Evolutionary conservation across 768 basidiomycete genomes (phyloP).

Genomic region (Zangia roseola): DNA sequence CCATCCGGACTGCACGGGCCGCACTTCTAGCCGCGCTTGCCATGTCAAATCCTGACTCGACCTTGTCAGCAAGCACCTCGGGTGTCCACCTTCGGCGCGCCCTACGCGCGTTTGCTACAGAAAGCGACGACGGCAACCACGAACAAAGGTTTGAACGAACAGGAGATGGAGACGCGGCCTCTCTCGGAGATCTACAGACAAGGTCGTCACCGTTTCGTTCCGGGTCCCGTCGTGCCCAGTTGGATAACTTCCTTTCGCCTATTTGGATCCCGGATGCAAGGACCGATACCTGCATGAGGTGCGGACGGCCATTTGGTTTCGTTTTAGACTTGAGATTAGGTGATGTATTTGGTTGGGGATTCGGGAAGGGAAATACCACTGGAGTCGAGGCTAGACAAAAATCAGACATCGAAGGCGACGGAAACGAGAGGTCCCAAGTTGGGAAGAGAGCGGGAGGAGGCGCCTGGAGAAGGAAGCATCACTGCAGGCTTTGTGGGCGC

Average conservation of each 20-base stretch:
- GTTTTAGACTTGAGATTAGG: conserved; percentile 26
- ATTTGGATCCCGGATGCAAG: conserved; percentile 91
- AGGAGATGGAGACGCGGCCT: conserved; percentile 36
- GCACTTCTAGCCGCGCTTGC: conserved; percentile 70
- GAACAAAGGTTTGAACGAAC: conserved; percentile 47
- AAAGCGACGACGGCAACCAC: conserved; percentile 28
- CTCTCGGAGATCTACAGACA: not conserved
- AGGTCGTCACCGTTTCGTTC: not conserved
- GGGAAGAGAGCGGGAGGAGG: conserved; percentile 15
- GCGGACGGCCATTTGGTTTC: conserved; percentile 68
- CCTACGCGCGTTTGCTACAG: conserved; percentile 68
- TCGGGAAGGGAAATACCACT: conserved; percentile 39
- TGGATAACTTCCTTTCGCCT: conserved; percentile 74
- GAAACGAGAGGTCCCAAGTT: conserved; percentile 2
- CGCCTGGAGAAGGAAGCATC: conserved; percentile 65
- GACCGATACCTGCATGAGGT: conserved; percentile 84
- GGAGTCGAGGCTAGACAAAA: conserved; percentile 14
- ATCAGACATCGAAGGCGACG: conserved; percentile 7
- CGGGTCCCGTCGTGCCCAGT: conserved; percentile 25
- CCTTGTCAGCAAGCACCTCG: conserved; percentile 73
- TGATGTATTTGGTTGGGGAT: conserved; percentile 30
- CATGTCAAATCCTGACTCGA: conserved; percentile 74
- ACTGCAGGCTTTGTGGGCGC: conserved; percentile 82
- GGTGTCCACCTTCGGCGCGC: conserved; percentile 73
- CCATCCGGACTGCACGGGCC: conserved; percentile 68